Percentiles rank a stretch among this genome's conserved stretches.
Conservation (phyloP, 441 rosid genomes). For the Populus hybrid region DNA sequence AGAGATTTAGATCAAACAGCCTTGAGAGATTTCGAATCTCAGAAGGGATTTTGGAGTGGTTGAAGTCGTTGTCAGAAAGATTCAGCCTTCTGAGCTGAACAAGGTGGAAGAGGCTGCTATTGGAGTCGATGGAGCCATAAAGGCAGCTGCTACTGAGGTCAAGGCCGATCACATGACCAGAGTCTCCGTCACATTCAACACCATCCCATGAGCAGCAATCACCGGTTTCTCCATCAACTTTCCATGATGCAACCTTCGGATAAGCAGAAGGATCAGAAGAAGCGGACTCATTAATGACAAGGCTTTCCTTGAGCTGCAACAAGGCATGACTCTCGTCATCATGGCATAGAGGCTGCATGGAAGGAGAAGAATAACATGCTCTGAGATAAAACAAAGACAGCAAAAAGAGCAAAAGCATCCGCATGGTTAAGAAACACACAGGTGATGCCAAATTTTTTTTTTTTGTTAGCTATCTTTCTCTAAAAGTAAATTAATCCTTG, state of each 20-base stretch:
- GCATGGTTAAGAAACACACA: not conserved
- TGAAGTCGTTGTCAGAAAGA: too few relatives aligned
- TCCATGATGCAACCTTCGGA: constrained; percentile 22
- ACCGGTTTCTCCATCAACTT: not conserved
- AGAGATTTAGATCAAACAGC: too few relatives aligned
- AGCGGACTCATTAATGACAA: not conserved
- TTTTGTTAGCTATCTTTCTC: too few relatives aligned
- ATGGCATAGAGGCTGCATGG: constrained; percentile 9
- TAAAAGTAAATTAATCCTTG: too few relatives aligned
- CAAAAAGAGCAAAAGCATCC: not conserved
- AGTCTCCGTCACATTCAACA: constrained; percentile 19
- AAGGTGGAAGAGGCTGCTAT: too few relatives aligned
- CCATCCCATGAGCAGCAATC: constrained; percentile 39
- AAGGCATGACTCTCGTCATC: constrained; percentile 22
- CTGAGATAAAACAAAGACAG: not conserved
- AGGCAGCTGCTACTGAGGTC: constrained; percentile 3
- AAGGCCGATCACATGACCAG: constrained; percentile 25
- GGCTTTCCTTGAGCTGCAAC: constrained; percentile 27
- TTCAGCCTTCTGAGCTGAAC: too few relatives aligned
- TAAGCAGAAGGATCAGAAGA: not conserved
- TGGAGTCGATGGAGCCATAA: too few relatives aligned
- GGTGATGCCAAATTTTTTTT: too few relatives aligned
- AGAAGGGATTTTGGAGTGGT: too few relatives aligned
- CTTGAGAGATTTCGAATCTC: too few relatives aligned
- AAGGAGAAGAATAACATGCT: not conserved